phyloP scores from a whole-genome alignment of 2,329 filamentous ascomycete genomes.

The Nigrospora oryzae region DNA sequence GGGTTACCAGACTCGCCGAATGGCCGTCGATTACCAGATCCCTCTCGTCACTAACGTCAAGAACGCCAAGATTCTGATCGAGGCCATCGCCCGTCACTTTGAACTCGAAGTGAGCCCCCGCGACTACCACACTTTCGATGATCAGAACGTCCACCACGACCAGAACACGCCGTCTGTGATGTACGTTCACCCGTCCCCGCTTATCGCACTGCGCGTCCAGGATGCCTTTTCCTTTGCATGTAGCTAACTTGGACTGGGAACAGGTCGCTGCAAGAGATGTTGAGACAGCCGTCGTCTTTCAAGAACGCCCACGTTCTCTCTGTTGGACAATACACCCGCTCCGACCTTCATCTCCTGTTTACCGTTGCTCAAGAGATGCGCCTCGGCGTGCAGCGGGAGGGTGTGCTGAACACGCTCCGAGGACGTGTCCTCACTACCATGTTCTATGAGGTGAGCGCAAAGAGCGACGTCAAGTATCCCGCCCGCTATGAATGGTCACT shows the following conservation, averaged over 20 bases:
- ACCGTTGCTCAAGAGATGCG: slow-evolving; percentile 98
- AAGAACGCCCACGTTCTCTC: slow-evolving; percentile 86
- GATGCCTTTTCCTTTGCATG: too few relatives aligned
- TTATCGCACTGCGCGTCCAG: too few relatives aligned
- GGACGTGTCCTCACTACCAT: slow-evolving; percentile 82
- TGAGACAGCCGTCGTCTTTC: slow-evolving; percentile 71
- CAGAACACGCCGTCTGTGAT: too few relatives aligned
- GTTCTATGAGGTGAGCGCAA: slow-evolving; percentile 64
- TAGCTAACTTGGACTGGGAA: slow-evolving; percentile 33
- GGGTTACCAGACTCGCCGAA: slow-evolving; percentile 90
- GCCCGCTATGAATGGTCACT: too few relatives aligned
- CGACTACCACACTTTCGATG: slow-evolving; percentile 66
- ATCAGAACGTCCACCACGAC: too few relatives aligned
- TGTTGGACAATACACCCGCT: slow-evolving; percentile 79
- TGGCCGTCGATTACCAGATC: slow-evolving; percentile 97
- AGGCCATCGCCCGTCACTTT: slow-evolving; percentile 86
- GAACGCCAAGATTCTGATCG: slow-evolving; percentile 94
- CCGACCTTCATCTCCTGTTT: slow-evolving; percentile 88
- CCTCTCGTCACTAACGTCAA: slow-evolving; percentile 98
- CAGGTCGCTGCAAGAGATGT: slow-evolving; percentile 56
- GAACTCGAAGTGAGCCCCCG: slow-evolving; percentile 73
- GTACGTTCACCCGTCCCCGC: too few relatives aligned
- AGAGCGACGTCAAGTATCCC: too few relatives aligned
- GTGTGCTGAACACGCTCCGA: slow-evolving; percentile 78
- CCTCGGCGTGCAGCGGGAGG: slow-evolving; percentile 84